Evolutionary conservation across 768 basidiomycete species (phyloP).

Genomic region (Russula compacta): DNA sequence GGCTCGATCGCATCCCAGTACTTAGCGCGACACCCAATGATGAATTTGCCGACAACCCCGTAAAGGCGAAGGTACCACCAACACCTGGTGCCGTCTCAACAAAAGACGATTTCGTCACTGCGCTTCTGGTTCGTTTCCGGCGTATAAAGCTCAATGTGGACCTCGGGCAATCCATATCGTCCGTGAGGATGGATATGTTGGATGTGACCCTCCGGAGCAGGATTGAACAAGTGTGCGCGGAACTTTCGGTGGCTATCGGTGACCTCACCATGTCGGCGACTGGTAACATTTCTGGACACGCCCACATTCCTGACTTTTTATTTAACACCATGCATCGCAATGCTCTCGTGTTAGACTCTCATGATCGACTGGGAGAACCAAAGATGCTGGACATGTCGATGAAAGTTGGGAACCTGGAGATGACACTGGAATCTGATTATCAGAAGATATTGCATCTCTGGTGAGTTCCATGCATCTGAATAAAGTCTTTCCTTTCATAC

Average conservation of each 20-base stretch:
- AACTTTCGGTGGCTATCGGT: conserved; percentile 58
- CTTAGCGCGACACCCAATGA: conserved; percentile 40
- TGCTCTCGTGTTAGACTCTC: conserved; percentile 30
- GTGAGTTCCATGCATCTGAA: conserved; percentile 33
- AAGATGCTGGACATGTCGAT: conserved; percentile 66
- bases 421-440: conserved; percentile 66
- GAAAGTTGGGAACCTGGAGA: conserved; percentile 61
- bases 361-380: conserved; percentile 24
- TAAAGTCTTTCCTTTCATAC: not conserved
- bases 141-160: conserved; percentile 68
- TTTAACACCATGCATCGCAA: conserved; percentile 66
- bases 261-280: conserved; percentile 46
- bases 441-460: conserved; percentile 67
- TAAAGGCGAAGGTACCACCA: conserved; percentile 9
- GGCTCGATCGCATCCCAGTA: conserved; percentile 80
- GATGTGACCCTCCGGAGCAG: conserved; percentile 58
- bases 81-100: conserved; percentile 9
- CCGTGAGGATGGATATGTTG: conserved; percentile 53
- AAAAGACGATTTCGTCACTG: conserved; percentile 47
- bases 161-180: conserved; percentile 79
- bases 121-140: conserved; percentile 61
- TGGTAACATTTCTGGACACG: conserved; percentile 63
- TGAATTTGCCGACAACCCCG: conserved; percentile 16
- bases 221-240: conserved; percentile 50
- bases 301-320: conserved; percentile 56